Evolutionary conservation across 148 eudicot genomes (phyloP), one percentile per base, ranked within the genome.

Genomic region (Fagopyrum tataricum): DNA sequence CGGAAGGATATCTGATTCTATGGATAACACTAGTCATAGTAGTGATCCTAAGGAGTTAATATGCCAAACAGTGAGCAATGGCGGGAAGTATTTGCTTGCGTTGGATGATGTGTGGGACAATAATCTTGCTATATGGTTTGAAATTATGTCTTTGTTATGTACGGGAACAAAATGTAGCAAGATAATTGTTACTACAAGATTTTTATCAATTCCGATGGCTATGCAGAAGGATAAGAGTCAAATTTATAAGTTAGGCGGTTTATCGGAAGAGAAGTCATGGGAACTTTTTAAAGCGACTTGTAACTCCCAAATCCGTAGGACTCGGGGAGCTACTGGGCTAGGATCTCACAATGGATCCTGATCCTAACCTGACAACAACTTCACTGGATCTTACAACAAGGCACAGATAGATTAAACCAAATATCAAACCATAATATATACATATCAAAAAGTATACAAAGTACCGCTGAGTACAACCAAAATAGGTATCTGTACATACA

Each of bases 251-350:
- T 75, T 85, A 70, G 5, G 59, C 1, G 78, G 79, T 9, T 73
- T 85, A 15, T 72, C 78, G 6, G 77, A 74, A 13, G 75, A 72
- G 2, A 69, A 74, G 64, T 76, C 82, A n/a, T 78, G 82, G 79
- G 40, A 53, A 6, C 67, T 69, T 2, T 69, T 69, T 7, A 69
- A 5, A 44, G 20, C 7, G 26, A n/a, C n/a, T n/a, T n/a, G n/a
- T n/a, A n/a, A n/a, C n/a, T n/a, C n/a, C n/a, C n/a, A n/a, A n/a
- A n/a, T n/a, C n/a, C n/a, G n/a, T n/a, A n/a, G n/a, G n/a, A n/a
- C n/a, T n/a, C n/a, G n/a, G n/a, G n/a, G n/a, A n/a, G n/a, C n/a
- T n/a, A n/a, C n/a, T n/a, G n/a, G n/a, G n/a, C n/a, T n/a, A n/a
- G n/a, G n/a, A n/a, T n/a, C n/a, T n/a, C n/a, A n/a, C n/a, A n/a